These are phyloP conservation scores for Microbotryum violaceum DNA, from an alignment of 1,284 basidiomycete genomes.

Conservation along the genomic window DNA sequence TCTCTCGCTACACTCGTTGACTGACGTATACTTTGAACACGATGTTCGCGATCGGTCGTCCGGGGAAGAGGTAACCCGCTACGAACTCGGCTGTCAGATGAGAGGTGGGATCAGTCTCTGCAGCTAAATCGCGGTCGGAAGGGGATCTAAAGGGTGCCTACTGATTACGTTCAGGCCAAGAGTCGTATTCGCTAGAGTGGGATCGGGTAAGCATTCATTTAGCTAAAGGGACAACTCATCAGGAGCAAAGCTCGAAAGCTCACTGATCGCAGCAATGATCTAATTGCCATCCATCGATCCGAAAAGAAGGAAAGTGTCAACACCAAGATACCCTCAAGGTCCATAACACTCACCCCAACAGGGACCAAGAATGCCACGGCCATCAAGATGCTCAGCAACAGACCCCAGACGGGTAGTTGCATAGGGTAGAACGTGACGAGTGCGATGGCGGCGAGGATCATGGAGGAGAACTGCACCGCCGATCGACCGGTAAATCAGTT, in stretches of 20 bases:
- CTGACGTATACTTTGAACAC: conserved; percentile 12
- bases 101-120: too few species aligned
- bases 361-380: conserved; percentile 42
- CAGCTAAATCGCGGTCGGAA: too few species aligned
- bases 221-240: not conserved
- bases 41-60: conserved; percentile 38
- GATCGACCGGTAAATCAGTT: too few species aligned
- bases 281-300: not conserved
- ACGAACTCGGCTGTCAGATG: conserved; percentile 36
- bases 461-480: conserved; percentile 32
- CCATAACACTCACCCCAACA: conserved; percentile 37
- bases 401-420: conserved; percentile 44
- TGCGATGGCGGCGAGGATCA: conserved; percentile 36
- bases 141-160: not conserved
- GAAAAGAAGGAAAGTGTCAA: not conserved
- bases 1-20: not conserved
- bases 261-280: conserved; percentile 22
- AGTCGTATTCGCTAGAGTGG: conserved; percentile 24
- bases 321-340: not conserved
- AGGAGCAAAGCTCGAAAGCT: not conserved
- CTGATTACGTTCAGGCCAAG: conserved; percentile 41
- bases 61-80: conserved; percentile 43
- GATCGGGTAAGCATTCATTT: conserved; percentile 10
- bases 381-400: conserved; percentile 41
- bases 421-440: conserved; percentile 41